Evolutionary conservation across 2,329 filamentous ascomycete genomes (phyloP), one percentile per base, ranked within the genome.

Genomic region (Fusarium newnesense): DNA sequence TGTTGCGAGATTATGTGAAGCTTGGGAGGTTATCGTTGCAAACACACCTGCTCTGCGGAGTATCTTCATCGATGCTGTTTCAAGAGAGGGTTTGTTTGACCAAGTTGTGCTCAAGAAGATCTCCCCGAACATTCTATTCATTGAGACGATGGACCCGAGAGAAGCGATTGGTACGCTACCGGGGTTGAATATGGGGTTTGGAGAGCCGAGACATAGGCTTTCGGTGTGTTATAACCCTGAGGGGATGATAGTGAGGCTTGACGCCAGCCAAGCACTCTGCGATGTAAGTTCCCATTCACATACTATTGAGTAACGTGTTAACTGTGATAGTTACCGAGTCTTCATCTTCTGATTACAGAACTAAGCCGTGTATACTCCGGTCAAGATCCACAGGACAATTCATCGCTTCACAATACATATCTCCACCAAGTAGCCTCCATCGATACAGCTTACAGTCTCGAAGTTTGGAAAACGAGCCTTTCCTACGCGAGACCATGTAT

Each of bases 61-160:
- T 7, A 80, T 88, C 24, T 89, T 89, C 64, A 85, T 84, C 47
- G 86, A 87, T 50, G 87, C 86, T 39, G 80, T 87, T 18, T 84
- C 85, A 16, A 82, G 84, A 42, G 82, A 85, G 10, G 85, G 85
- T 0, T 77, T 88, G 0, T 88, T 85, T 64, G 86, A 88, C 64
- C 85, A 85, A 72, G 81, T 88, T 16, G 79, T 89, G 10, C 76
- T 89, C 5, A 82, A 82, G 13, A 83, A 81, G 52, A 81, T 83
- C 21, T 87, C 86, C 0, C 86, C 87, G 1, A 83, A 81, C 40
- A 88, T 89, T 84, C 79, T 89, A 9, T 89, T 88, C 60, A 83
- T 89, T 49, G 87, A 89, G 58, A 83, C 84, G 4, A 80, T 79
- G 1, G 59, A 76, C 74, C 82, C 53, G 66, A 81, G 62, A 77